Conservation (phyloP, 805 yeast species). For the Wickerhamiella qilinensis region DNA sequence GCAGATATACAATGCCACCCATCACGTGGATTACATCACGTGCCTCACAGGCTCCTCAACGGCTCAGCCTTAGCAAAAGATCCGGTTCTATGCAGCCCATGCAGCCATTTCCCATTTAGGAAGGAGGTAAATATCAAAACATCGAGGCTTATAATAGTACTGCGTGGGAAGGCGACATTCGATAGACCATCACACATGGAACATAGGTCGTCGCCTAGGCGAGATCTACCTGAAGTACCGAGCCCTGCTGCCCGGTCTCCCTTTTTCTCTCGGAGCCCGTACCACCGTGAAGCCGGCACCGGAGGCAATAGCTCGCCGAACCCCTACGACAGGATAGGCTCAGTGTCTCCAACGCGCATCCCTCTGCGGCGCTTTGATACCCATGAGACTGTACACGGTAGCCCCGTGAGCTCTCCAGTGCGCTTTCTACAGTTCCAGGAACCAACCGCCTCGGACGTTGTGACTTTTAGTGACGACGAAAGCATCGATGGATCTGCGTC, state of each 20-base stretch:
- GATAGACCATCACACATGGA: too few species aligned
- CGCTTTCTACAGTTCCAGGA: constrained; percentile 9
- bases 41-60: too few species aligned
- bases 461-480: not conserved
- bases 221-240: constrained; percentile 9
- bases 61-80: too few species aligned
- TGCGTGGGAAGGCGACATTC: too few species aligned
- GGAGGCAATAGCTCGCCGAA: constrained; percentile 3
- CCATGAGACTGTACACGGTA: constrained; percentile 8
- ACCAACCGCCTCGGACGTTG: not conserved
- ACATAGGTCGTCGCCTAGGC: not conserved
- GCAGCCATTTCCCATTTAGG: not conserved
- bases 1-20: too few species aligned
- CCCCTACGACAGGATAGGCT: constrained; percentile 12
- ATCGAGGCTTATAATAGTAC: not conserved
- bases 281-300: not conserved
- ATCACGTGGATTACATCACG: too few species aligned
- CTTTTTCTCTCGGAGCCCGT: constrained; percentile 1
- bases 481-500: not conserved
- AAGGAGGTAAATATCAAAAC: not conserved
- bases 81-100: too few species aligned
- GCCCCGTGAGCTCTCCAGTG: constrained; percentile 12
- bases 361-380: constrained; percentile 5
- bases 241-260: constrained; percentile 10
- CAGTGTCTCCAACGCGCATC: constrained; percentile 11